These are phyloP conservation scores for Sodiomyces alkalinus DNA, from an alignment of 2,329 filamentous ascomycete species.

Conservation along the genomic window DNA sequence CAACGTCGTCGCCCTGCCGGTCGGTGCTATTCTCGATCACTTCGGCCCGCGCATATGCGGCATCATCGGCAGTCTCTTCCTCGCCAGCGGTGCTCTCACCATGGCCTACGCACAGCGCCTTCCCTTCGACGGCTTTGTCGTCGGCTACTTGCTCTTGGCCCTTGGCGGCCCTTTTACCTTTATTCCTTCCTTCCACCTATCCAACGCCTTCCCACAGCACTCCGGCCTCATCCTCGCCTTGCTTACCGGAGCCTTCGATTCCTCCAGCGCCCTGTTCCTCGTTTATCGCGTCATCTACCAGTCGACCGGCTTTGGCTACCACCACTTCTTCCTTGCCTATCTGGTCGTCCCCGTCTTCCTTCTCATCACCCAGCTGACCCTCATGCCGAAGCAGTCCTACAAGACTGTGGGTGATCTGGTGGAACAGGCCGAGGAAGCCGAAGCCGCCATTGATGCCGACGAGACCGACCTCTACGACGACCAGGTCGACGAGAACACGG, in stretches of 20 bases:
- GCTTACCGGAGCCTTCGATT: slow-evolving; percentile 70
- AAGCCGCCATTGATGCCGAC: slow-evolving; percentile 14
- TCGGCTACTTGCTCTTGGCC: slow-evolving; percentile 62
- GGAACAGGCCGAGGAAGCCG: slow-evolving; percentile 46
- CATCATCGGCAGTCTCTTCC: slow-evolving; percentile 52
- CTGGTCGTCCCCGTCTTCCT: slow-evolving; percentile 56
- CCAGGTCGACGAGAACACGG: slow-evolving; percentile 41
- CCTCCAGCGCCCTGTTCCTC: slow-evolving; percentile 65
- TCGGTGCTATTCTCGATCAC: slow-evolving; percentile 72
- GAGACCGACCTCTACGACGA: slow-evolving; percentile 29
- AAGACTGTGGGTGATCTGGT: slow-evolving; percentile 78
- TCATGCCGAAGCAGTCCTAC: slow-evolving; percentile 66
- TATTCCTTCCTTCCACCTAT: slow-evolving; percentile 71
- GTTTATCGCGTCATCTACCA: slow-evolving; percentile 59
- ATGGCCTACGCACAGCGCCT: slow-evolving; percentile 53
- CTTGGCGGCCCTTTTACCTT: slow-evolving; percentile 71
- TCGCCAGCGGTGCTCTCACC: slow-evolving; percentile 54
- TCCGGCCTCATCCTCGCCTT: slow-evolving; percentile 69
- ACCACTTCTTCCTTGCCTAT: slow-evolving; percentile 58
- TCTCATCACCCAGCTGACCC: slow-evolving; percentile 46
- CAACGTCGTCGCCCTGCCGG: slow-evolving; percentile 72
- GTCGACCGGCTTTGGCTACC: slow-evolving; percentile 42
- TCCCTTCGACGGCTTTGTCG: slow-evolving; percentile 59
- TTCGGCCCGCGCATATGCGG: slow-evolving; percentile 68
- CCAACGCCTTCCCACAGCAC: slow-evolving; percentile 65